These are phyloP conservation scores for Ciborinia camelliae DNA, from an alignment of 2,329 filamentous ascomycete genomes.

Conservation along the genomic window DNA sequence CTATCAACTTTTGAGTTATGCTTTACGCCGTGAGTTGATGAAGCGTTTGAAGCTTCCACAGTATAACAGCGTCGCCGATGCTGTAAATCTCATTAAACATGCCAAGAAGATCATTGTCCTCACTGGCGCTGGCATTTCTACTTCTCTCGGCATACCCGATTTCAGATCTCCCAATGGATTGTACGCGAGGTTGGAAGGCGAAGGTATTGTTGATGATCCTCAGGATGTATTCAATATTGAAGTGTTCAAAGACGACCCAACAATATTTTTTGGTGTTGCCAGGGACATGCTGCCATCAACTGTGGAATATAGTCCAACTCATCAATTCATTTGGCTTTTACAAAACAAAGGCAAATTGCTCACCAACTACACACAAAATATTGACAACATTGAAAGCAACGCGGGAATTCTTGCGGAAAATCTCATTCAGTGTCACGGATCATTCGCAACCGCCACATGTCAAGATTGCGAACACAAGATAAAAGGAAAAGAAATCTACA, in stretches of 20 bases:
- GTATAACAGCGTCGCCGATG: slow-evolving; percentile 87
- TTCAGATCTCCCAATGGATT: slow-evolving; percentile 91
- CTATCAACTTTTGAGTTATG: slow-evolving; percentile 70
- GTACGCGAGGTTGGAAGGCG: slow-evolving; percentile 77
- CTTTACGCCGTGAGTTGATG: slow-evolving; percentile 74
- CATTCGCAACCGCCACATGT: slow-evolving; percentile 89
- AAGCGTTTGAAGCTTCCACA: slow-evolving; percentile 75
- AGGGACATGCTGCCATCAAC: slow-evolving; percentile 83
- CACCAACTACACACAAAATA: slow-evolving; percentile 98
- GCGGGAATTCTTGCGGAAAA: slow-evolving; percentile 79
- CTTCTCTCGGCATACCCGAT: slow-evolving; percentile 92
- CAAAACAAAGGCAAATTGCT: slow-evolving; percentile 85
- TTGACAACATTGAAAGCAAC: slow-evolving; percentile 89
- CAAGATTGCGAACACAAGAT: slow-evolving; percentile 75
- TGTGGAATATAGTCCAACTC: slow-evolving; percentile 82
- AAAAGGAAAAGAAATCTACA: slow-evolving; percentile 72
- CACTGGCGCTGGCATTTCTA: slow-evolving; percentile 94
- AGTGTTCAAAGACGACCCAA: slow-evolving; percentile 81
- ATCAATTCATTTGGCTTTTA: slow-evolving; percentile 87
- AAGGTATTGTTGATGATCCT: slow-evolving; percentile 76
- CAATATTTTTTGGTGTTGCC: slow-evolving; percentile 86
- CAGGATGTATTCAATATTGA: slow-evolving; percentile 94
- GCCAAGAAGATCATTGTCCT: slow-evolving; percentile 86
- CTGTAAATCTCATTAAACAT: slow-evolving; percentile 69
- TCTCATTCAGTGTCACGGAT: slow-evolving; percentile 93